These are phyloP conservation scores for Pyrenula aspistea DNA, from an alignment of 495 filamentous ascomycete genomes.

Conservation along the genomic window DNA sequence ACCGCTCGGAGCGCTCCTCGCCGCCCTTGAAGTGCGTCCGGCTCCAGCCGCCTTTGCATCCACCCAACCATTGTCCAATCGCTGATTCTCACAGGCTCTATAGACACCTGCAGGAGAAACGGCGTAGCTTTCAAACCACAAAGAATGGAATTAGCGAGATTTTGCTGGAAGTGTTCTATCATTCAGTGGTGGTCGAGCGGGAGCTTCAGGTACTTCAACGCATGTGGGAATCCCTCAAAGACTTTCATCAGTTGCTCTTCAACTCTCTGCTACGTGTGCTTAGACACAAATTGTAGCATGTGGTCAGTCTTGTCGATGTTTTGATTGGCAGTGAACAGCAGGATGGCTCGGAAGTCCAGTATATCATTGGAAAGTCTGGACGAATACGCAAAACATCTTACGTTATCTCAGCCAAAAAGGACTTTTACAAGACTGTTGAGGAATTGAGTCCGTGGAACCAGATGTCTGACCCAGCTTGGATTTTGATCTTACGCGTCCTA, in stretches of 20 bases:
- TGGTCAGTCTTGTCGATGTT: background rate
- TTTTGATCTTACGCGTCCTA: constrained; percentile 12
- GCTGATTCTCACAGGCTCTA: background rate
- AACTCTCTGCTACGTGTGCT: background rate
- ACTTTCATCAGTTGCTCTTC: background rate
- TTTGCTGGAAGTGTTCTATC: background rate
- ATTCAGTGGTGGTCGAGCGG: background rate
- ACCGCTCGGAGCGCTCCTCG: background rate
- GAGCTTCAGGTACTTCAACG: background rate
- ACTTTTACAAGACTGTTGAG: constrained; percentile 10
- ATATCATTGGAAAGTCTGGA: background rate
- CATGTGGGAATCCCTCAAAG: background rate
- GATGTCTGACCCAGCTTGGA: constrained; percentile 21
- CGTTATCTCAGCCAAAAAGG: constrained; percentile 5
- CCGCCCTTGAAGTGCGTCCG: background rate
- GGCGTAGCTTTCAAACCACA: background rate
- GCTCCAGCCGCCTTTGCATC: background rate
- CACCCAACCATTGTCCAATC: background rate
- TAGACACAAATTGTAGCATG: background rate
- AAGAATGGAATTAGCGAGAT: background rate
- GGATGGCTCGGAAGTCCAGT: background rate
- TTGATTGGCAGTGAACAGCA: background rate
- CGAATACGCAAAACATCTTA: background rate
- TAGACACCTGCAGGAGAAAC: background rate
- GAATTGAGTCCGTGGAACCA: constrained; percentile 16